Evolutionary conservation across 805 yeast species (phyloP), one percentile per base, ranked within the genome.

Genomic region (Zygotorulaspora danielsina): DNA sequence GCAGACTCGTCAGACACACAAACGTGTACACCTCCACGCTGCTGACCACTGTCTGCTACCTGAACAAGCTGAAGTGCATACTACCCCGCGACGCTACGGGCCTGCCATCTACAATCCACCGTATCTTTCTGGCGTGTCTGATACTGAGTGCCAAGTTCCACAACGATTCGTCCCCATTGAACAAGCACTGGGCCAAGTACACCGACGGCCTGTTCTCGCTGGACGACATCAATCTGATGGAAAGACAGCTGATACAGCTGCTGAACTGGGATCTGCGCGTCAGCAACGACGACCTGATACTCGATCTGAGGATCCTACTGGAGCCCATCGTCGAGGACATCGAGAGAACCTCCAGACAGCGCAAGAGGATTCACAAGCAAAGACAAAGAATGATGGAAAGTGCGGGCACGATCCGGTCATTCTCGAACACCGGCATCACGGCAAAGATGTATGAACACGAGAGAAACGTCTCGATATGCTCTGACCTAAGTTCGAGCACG

Each of bases 1-100:
- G 82, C 44, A 78, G 72, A 52, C 66, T 84, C 55, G 86, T 84
- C 26, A 72, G 84, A 56, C 75, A 81, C 66, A 79, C 88, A 20
- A 81, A 81, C 53, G 87, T 84, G n/a, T 79, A 82, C 61, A 79
- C 88, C 2, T 87, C 89, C 27, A 83, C 89, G 12, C 67, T 84
- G 49, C 73, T 84, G 75, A 71, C 86, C 10, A 80, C 90, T 3
- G 70, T 79, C 38, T 80, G 82, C 21, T 82, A 81, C 59, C 67
- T 84, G 58, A 76, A 79, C 52, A 70, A 78, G 52, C 66, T 84
- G 50, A 76, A 76, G 54, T 45, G 70, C 36, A 78, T 72, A 48
- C 66, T 84, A 36, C 90, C 90, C 38, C 66, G 69, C 42, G 83
- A 81, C 49, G 84, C 88, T 22, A 80, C 76, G 53, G 90, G 90